Base-by-base conservation (phyloP, 2,329 filamentous ascomycete genomes). In the Dryadomyces quercus-mongolicae region DNA sequence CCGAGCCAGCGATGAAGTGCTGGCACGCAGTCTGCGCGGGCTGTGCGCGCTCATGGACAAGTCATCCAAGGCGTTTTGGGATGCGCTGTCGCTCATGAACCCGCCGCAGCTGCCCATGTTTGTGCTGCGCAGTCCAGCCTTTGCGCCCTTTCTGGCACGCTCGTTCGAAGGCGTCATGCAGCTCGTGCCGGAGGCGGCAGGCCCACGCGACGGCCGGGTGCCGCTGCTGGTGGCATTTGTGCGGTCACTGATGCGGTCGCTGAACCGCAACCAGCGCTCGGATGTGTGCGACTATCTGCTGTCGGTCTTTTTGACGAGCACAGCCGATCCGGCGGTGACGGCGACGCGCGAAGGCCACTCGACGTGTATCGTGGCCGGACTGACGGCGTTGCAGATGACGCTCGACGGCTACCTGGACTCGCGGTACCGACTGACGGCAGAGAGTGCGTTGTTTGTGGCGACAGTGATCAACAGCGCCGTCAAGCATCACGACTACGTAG, bases 41-140 rank as follows among this genome's bases (percentile, higher is more conserved):
- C 78, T 95, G 57, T 81, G 80, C 47, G 74, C 74, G 13, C 76
- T 96, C 16, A 73, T 96, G 52, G 78, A 84, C 59, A 90, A 87
- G 61, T 85, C 88, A 0, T 78, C 89, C 0, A 79, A 78, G 54
- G 86, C 87, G 47, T 93, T 96, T 62, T 96, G 92, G 92, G 85
- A 89, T 62, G 85, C 89, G 1, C 85, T 95, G 70, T 84, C 86
- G 51, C 81, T 88, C 34, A 88, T 92, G 51, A 85, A 87, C 1
- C 85, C 89, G 3, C 83, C 84, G 45, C 82, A 85, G 38, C 81
- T 97, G 49, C 81, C 89, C n/a, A 90, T 96, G 64, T 80, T 90
- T 59, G 80, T 95, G 46, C 88, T 93, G 62, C 80, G 78, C 56
- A 90, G 86, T 58, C 82, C 84, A 8, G 75, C 79, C 3, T 81